These are phyloP conservation scores for Bipolaris gigantea DNA, from an alignment of 2,329 filamentous ascomycete species.

Conservation along the genomic window DNA sequence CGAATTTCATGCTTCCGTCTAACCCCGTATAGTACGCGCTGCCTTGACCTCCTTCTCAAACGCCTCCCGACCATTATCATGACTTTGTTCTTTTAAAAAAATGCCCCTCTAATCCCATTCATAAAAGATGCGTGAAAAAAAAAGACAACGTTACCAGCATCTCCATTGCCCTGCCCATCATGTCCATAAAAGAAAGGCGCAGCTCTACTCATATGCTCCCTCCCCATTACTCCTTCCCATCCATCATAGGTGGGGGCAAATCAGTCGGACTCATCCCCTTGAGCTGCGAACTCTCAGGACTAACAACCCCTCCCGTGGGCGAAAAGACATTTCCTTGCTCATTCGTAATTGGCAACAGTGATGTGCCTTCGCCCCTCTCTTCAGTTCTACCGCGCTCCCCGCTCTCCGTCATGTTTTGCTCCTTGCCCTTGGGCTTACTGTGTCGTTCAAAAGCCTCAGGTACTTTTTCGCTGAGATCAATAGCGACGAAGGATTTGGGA, in stretches of 20 bases:
- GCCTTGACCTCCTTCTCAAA: too few species aligned
- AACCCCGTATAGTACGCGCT: too few species aligned
- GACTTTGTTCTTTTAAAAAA: background rate
- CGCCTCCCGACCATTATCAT: too few species aligned
- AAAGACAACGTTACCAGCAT: background rate
- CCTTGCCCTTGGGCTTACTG: constrained; percentile 20
- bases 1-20: too few species aligned
- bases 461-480: constrained; percentile 54
- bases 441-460: constrained; percentile 48
- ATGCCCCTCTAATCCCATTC: too few species aligned
- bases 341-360: constrained; percentile 10
- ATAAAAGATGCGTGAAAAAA: background rate
- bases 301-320: background rate
- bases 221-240: constrained; percentile 4
- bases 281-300: background rate
- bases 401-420: constrained; percentile 22
- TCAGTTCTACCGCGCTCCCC: constrained; percentile 25
- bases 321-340: constrained; percentile 4
- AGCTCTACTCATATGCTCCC: background rate
- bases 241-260: constrained; percentile 16
- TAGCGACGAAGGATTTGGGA: constrained; percentile 55
- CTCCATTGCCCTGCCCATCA: background rate
- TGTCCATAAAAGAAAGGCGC: background rate
- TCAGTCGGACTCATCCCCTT: constrained; percentile 8
- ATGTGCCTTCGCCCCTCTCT: constrained; percentile 14